Percentiles rank a stretch among this genome's conserved stretches.
Conservation (phyloP, 129 eudicot genomes). For the Silybum marianum region DNA sequence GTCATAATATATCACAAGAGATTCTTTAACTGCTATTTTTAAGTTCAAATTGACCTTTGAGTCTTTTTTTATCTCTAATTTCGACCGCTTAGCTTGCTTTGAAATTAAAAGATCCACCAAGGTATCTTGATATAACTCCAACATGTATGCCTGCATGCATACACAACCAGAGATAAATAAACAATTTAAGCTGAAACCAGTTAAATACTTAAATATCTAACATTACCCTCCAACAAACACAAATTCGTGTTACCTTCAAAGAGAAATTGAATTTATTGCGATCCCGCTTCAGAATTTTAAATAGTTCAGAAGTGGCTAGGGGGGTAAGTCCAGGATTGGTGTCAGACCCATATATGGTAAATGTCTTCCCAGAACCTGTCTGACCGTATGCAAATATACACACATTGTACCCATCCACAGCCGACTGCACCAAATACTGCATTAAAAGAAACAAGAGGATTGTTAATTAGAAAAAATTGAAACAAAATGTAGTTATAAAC, state of each 20-base stretch:
- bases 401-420: constrained; percentile 94
- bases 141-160: constrained; percentile 83
- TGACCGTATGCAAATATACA: constrained; percentile 99
- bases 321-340: constrained; percentile 96
- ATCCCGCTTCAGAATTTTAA: constrained; percentile 74
- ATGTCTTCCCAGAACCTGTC: constrained; percentile 98
- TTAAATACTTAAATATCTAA: neutral
- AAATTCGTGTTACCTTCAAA: constrained; percentile 58
- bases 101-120: constrained; percentile 84
- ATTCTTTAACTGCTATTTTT: neutral
- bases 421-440: constrained; percentile 99
- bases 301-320: constrained; percentile 86
- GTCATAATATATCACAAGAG: neutral
- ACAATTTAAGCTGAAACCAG: neutral
- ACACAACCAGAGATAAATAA: neutral
- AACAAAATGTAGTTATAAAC: neutral
- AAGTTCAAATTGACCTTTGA: constrained; percentile 59
- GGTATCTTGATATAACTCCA: constrained; percentile 94
- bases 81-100: constrained; percentile 65
- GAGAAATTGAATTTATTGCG: constrained; percentile 72
- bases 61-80: constrained; percentile 89
- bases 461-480: neutral
- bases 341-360: constrained; percentile 93
- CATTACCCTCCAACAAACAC: neutral
- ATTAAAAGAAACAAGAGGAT: constrained; percentile 6